Base-by-base conservation (phyloP, 768 basidiomycete genomes). In the Leucocoprinus leucothites region DNA sequence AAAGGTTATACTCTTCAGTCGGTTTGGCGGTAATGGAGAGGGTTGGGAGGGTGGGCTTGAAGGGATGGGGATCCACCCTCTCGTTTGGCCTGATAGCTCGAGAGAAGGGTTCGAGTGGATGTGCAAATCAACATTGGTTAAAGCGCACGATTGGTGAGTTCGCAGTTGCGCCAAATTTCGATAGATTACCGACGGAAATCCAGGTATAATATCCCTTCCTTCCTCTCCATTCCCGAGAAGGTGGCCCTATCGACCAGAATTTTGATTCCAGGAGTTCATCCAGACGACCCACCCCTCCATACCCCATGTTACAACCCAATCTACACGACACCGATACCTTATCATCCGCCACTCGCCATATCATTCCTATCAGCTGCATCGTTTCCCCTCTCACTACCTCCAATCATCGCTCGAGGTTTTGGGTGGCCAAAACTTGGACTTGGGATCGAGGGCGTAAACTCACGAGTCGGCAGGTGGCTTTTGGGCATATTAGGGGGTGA, bases 401-500 rank as follows among this genome's bases (percentile, higher is more conserved):
- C 87, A 3, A 71, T 78, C 9, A 75, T 96, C 21, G 91, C 95
- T 3, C 81, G 80, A 60, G 94, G 94, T 0, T 84, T 92, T 63
- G 92, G 93, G 13, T 93, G 86, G 85, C 91, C 91, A 0, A 71
- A 76, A 35, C 74, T 79, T 70, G 86, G 87, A 2, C 63, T 94
- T 6, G 94, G 94, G 3, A 74, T 94, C n/a, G 85, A 91, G 65
- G 94, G 94, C 1, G 85, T 94, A 38, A 98, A 98, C 64, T 76
- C 75, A 21, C 77, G 86, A n/a, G 71, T 92, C 2, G 85, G 80
- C 2, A 72, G 70, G 51, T 96, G 91, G 88, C 65, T 94, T 18
- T 64, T 93, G 42, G 77, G 81, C 36, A 69, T 72, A 57, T 68
- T 93, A 48, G 64, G 53, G 22, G 42, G 51, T 34, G 36, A 50